Conservation (phyloP, 495 filamentous ascomycete genomes). For the Penicillium parvum region DNA sequence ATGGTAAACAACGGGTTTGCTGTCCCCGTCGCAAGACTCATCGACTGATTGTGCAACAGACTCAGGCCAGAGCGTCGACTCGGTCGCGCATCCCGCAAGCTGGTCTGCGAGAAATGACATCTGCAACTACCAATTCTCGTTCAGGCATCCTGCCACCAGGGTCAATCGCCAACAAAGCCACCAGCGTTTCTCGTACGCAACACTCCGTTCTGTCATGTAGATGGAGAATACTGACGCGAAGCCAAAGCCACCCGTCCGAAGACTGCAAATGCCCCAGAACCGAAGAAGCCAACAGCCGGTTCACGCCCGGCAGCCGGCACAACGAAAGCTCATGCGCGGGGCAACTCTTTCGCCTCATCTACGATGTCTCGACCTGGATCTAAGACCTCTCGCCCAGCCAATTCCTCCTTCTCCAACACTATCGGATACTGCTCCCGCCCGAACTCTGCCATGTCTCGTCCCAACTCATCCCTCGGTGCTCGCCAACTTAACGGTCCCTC, state of each 20-base stretch:
- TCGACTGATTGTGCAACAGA: constrained; percentile 14
- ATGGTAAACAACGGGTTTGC: constrained; percentile 21
- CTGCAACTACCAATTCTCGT: constrained; percentile 66
- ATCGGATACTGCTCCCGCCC: constrained; percentile 51
- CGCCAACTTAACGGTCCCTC: constrained; percentile 41
- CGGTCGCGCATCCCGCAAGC: constrained; percentile 35
- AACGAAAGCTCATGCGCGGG: constrained; percentile 35
- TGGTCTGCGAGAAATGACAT: constrained; percentile 53
- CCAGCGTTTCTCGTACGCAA: constrained; percentile 32
- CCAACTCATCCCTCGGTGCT: constrained; percentile 44
- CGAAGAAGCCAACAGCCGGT: constrained; percentile 33
- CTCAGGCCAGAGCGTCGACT: constrained; percentile 24
- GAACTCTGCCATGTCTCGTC: constrained; percentile 39
- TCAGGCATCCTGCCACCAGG: constrained; percentile 49
- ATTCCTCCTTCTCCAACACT: constrained; percentile 51
- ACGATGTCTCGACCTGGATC: constrained; percentile 42
- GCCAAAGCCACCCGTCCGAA: constrained; percentile 49
- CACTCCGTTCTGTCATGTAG: neutral
- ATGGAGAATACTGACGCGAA: neutral
- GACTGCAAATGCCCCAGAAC: constrained; percentile 45
- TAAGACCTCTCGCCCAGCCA: constrained; percentile 46
- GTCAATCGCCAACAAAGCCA: constrained; percentile 34
- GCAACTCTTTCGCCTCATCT: constrained; percentile 42
- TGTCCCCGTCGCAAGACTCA: constrained; percentile 7
- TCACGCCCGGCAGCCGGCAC: constrained; percentile 29